phyloP scores from a whole-genome alignment of 805 yeast species.

The Grigorovia jiainica region DNA sequence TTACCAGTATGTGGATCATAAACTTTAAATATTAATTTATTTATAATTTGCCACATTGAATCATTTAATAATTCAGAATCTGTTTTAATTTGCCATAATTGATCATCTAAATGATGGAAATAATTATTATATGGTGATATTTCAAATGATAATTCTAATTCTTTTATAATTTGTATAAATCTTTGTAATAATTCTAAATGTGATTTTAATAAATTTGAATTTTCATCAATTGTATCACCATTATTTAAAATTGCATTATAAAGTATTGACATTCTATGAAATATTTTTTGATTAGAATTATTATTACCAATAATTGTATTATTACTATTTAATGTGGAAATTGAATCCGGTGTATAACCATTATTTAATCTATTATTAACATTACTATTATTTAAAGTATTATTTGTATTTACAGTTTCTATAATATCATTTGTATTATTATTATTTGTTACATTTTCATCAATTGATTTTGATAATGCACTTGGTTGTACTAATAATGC shows the following conservation, averaged over 20 bases:
- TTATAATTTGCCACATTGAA: slow-evolving; percentile 22
- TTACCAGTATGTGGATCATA: slow-evolving; percentile 23
- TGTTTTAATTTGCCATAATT: slow-evolving; percentile 23
- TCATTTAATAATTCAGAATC: slow-evolving; percentile 21
- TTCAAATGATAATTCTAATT: slow-evolving; percentile 23
- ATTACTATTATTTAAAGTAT: slow-evolving; percentile 1
- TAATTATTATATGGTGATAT: slow-evolving; percentile 25
- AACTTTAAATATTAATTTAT: slow-evolving; percentile 18
- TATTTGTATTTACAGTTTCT: neutral
- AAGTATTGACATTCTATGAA: slow-evolving; percentile 21
- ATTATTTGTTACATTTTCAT: neutral
- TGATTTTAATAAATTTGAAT: slow-evolving; percentile 25
- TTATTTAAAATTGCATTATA: slow-evolving; percentile 21
- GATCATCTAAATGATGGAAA: slow-evolving; percentile 20
- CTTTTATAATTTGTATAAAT: slow-evolving; percentile 28
- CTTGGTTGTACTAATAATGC: slow-evolving; percentile 5
- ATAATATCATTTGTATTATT: slow-evolving; percentile 1
- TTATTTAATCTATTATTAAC: slow-evolving; percentile 1
- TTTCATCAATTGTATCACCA: slow-evolving; percentile 15
- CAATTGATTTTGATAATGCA: slow-evolving; percentile 2
- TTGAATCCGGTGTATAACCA: slow-evolving; percentile 2
- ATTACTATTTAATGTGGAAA: slow-evolving; percentile 3
- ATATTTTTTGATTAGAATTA: slow-evolving; percentile 14
- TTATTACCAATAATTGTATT: neutral
- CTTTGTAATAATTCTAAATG: slow-evolving; percentile 28